phyloP scores from a whole-genome alignment of 768 basidiomycete genomes.

The Boletus vermiculosoides region DNA sequence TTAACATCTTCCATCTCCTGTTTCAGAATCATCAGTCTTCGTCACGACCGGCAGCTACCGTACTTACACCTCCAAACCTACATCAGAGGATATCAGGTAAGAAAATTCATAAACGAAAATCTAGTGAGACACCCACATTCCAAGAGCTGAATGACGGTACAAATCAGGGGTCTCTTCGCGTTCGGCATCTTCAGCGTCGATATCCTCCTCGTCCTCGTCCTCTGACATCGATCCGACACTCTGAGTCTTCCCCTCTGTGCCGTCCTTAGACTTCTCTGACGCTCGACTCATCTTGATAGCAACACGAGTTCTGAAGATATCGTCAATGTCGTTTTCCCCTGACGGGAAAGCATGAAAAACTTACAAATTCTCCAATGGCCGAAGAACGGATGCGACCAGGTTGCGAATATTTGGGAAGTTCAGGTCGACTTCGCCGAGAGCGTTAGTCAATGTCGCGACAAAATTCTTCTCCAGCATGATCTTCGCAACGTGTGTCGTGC shows the following conservation, averaged over 20 bases:
- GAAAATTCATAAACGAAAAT: not conserved
- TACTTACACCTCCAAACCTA: constrained; percentile 77
- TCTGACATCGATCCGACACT: constrained; percentile 43
- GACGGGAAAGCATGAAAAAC: constrained; percentile 27
- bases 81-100: constrained; percentile 6
- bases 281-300: constrained; percentile 97
- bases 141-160: constrained; percentile 94
- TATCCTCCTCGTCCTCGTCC: constrained; percentile 54
- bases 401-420: constrained; percentile 91
- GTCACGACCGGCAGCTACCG: constrained; percentile 1
- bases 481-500: constrained; percentile 91
- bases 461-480: constrained; percentile 99
- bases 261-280: constrained; percentile 63
- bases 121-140: constrained; percentile 59
- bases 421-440: constrained; percentile 89
- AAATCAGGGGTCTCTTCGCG: constrained; percentile 89
- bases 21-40: constrained; percentile 15
- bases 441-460: constrained; percentile 82
- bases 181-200: constrained; percentile 51
- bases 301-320: constrained; percentile 70
- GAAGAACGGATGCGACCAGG: constrained; percentile 82
- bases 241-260: constrained; percentile 44
- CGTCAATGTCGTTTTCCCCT: constrained; percentile 2
- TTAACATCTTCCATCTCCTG: constrained; percentile 87
- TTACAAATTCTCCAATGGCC: constrained; percentile 87